Base-by-base conservation (phyloP, 768 basidiomycete species). In the Leccinum rimulosum region DNA sequence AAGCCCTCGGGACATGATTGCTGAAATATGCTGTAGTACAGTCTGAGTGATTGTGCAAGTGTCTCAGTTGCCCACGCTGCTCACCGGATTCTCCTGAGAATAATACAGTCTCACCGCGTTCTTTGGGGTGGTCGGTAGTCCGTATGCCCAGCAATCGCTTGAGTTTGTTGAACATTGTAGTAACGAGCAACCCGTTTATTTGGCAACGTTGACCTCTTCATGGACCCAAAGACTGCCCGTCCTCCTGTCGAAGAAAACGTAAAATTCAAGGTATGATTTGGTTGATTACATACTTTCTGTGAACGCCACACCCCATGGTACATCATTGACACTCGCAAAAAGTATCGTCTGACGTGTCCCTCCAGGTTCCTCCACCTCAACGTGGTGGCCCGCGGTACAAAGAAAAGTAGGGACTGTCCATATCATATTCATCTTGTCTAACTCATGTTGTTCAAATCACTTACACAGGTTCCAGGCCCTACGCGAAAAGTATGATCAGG, bases 401-500 rank as follows among this genome's bases (percentile, higher is more conserved):
- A 31, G 72, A 74, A 64, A 73, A 73, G 72, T 74, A 45, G 8
- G 69, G 54, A 10, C 38, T 19, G 4, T 38, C 38, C 33, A 6
- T 51, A 11, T 9, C 3, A 17, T 27, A 33, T 50, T 14, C 6
- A 4, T 17, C 9, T 52, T 11, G 27, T 10, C 3, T 1, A 8
- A 47, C 45, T 2, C 43, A 12, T 14, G 7, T 7, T 25, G 12
- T 53, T 59, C 54, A n/a, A n/a, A 60, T 35, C 11, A 6, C 8
- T 25, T 11, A 33, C 22, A 3, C 22, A 73, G 72, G 55, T 73
- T 70, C 36, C 72, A 75, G 22, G 27, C 55, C 5, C 64, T 73
- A 5, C 69, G 70, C 17, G 73, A 74, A 67, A 71, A 65, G 50
- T 73, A 66, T 38, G 72, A 75, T 50, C 70, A 70, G 48, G 72